Conservation (phyloP, 2,329 filamentous ascomycete genomes). For the Daldinia sp. region DNA sequence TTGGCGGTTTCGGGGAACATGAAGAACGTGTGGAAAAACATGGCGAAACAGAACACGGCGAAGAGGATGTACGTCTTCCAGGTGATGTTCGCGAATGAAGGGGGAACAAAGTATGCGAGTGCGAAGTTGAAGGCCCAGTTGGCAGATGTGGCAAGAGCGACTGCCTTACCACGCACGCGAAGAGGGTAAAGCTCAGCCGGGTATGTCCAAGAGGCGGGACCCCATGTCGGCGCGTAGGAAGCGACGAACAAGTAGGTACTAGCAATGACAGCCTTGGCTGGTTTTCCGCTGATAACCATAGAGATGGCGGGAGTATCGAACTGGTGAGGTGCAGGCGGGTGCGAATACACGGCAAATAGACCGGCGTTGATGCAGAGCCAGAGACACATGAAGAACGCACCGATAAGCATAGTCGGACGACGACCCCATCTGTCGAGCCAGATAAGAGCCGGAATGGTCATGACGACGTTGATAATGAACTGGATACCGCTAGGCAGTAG, state of each 20-base stretch:
- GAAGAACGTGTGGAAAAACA: constrained; percentile 66
- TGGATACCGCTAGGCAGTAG: constrained; percentile 77
- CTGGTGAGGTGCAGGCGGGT: constrained; percentile 49
- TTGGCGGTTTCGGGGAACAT: constrained; percentile 68
- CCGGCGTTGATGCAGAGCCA: constrained; percentile 62
- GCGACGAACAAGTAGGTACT: constrained; percentile 75
- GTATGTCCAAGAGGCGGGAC: constrained; percentile 59
- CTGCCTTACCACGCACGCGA: constrained; percentile 64
- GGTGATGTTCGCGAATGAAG: constrained; percentile 59
- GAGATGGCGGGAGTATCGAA: constrained; percentile 59
- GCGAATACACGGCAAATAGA: constrained; percentile 59
- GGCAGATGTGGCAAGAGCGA: constrained; percentile 63
- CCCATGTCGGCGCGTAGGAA: constrained; percentile 61
- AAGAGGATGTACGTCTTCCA: constrained; percentile 67
- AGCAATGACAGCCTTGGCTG: constrained; percentile 71
- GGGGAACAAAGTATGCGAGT: constrained; percentile 62
- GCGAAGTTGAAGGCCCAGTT: constrained; percentile 66
- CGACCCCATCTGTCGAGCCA: constrained; percentile 83
- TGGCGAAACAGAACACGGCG: constrained; percentile 63
- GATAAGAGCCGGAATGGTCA: constrained; percentile 81
- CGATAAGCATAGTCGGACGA: constrained; percentile 73
- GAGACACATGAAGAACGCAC: constrained; percentile 72
- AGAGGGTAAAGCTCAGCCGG: constrained; percentile 62
- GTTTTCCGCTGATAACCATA: constrained; percentile 60
- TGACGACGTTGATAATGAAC: constrained; percentile 83